phyloP scores from a whole-genome alignment of 768 basidiomycete species.

The Hydnum rufescens region DNA sequence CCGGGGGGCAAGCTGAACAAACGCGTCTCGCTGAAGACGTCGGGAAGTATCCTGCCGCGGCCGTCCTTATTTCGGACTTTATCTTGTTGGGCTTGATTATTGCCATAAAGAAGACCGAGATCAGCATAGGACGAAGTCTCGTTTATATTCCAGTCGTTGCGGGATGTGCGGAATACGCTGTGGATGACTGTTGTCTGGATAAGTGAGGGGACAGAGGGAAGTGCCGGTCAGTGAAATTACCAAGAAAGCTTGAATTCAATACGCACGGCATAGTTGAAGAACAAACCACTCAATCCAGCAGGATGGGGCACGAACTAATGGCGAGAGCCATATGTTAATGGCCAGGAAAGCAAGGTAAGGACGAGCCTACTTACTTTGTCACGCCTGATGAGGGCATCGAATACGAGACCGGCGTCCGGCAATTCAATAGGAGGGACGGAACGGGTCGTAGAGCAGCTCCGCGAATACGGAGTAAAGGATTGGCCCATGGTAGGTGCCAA shows the following conservation, averaged over 20 bases:
- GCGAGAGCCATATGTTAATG: not conserved
- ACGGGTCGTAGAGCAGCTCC: slow-evolving; percentile 42
- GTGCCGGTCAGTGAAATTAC: slow-evolving; percentile 32
- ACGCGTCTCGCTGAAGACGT: slow-evolving; percentile 48
- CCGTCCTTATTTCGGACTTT: slow-evolving; percentile 36
- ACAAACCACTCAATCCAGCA: slow-evolving; percentile 9
- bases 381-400: slow-evolving; percentile 44
- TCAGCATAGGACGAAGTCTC: slow-evolving; percentile 56
- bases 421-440: slow-evolving; percentile 24
- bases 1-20: slow-evolving; percentile 56
- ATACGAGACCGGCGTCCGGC: slow-evolving; percentile 37
- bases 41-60: slow-evolving; percentile 42
- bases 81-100: slow-evolving; percentile 28
- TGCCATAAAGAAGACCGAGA: slow-evolving; percentile 55
- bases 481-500: slow-evolving; percentile 51
- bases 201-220: slow-evolving; percentile 44
- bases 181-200: slow-evolving; percentile 37
- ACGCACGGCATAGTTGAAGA: slow-evolving; percentile 5
- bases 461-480: slow-evolving; percentile 62
- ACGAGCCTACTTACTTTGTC: slow-evolving; percentile 6
- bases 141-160: slow-evolving; percentile 32
- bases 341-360: not conserved
- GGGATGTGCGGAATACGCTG: slow-evolving; percentile 8
- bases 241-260: not conserved
- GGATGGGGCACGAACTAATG: slow-evolving; percentile 6